Evolutionary conservation across 2,329 filamentous ascomycete genomes (phyloP).

Genomic region (Talaromyces sp.): DNA sequence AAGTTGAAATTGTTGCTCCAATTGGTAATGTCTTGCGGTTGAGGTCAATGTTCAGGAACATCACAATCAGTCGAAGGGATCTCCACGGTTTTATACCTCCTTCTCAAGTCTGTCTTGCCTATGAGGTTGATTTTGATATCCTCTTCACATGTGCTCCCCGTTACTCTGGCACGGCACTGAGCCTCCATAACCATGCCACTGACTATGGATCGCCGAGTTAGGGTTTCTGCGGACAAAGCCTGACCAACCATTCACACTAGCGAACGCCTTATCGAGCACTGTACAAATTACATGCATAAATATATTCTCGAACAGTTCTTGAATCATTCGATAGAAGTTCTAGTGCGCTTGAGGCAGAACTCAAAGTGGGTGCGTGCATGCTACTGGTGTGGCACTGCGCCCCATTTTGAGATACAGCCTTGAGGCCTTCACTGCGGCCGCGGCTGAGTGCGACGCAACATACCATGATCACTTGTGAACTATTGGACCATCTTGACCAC

Average conservation of each 20-base stretch:
- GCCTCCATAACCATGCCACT: background rate
- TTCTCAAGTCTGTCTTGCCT: background rate
- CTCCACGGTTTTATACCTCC: background rate
- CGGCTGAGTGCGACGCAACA: background rate
- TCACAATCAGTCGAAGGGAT: background rate
- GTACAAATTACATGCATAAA: background rate
- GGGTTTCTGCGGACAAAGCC: background rate
- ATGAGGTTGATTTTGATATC: conserved; percentile 1
- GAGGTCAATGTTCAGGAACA: background rate
- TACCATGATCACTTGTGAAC: background rate
- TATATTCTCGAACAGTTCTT: background rate
- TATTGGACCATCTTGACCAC: background rate
- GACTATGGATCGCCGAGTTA: background rate
- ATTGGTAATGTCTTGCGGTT: background rate
- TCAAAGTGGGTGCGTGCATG: background rate
- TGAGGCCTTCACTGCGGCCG: background rate
- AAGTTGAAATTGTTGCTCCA: background rate
- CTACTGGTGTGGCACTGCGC: background rate
- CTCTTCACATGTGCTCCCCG: background rate
- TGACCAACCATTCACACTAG: background rate
- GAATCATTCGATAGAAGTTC: background rate
- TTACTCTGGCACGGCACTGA: background rate
- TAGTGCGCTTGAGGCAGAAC: background rate
- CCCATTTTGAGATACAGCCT: background rate
- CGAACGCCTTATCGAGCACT: background rate